Evolutionary conservation across 345 rosid species (phyloP), one percentile per base, ranked within the genome.

Genomic region (Gossypium rotundifolium): DNA sequence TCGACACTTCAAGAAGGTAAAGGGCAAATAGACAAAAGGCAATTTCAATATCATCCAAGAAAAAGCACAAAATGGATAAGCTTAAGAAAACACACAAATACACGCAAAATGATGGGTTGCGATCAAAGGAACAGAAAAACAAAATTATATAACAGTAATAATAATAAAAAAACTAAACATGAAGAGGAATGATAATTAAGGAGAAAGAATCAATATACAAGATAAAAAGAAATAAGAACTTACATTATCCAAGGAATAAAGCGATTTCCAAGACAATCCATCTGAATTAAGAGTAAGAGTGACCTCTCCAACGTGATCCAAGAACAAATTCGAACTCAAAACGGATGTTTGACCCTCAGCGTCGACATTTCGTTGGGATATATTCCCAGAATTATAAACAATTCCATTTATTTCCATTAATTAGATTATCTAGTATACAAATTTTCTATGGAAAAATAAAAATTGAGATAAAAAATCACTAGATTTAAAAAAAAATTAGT

Each of bases 191-290:
- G 14, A 66, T 14, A 67, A 48, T 22, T 33, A 25, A 2, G 27
- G 2, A 49, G 16, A 10, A 61, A 44, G 61, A 45, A 45, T 66
- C 22, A 51, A 69, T 23, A 51, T 9, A 69, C 3, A 51, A 16
- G 59, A 70, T 11, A 3, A 51, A 53, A 10, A 4, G 12, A n/a
- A 11, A 51, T 11, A 22, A 18, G n/a, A 62, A 67, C 90, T 86
- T 81, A 94, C 97, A 62, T 55, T 76, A 72, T 77, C 81, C 9
- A 74, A 45, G 75, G 93, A 74, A 69, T 84, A 89, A 55, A 82
- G 77, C 77, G 75, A 82, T 79, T 86, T 78, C 97, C 97, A 90
- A n/a, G 90, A 87, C 77, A 94, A 83, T n/a, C 89, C 93, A 80
- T 89, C 84, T 40, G 89, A 82, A 81, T 82, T 65, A 49, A 79